Base-by-base conservation (phyloP, 2,329 filamentous ascomycete species). In the Huntiella moniliformis region DNA sequence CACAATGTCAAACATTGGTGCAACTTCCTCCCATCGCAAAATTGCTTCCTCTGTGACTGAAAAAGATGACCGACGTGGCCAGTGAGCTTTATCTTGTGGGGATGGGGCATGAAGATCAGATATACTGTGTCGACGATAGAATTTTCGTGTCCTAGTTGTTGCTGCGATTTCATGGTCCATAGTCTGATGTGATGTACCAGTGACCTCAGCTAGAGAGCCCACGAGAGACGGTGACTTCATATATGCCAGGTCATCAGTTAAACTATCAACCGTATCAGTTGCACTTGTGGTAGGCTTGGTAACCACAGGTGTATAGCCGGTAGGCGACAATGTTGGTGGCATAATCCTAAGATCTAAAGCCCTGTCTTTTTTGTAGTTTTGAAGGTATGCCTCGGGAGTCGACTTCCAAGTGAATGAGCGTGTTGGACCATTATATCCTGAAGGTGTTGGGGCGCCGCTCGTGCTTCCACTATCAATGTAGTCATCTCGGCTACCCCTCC, bases 21-120 rank as follows among this genome's bases (percentile, higher is more conserved):
- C 58, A 18, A 79, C 59, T 41, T 73, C 68, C 4, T 71, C 64
- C 80, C 81, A 86, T 12, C 63, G 66, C 1, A 86, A 62, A 5
- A 87, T 63, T n/a, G 77, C 80, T 50, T 85, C 79, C 60, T 83
- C 80, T 1, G 79, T 82, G 38, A 79, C 70, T 48, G 78, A 77
- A 57, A 87, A 87, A 3, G 81, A 86, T 51, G 87, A 67, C 38
- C 80, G 73, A 1, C 81, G 74, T 1, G 80, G 74, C 72, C 78
- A 83, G 48, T 72, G 73, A 22, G 67, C 67, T 51, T 82, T 76
- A 50, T 74, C 68, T 1, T 64, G 59, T 5, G 50, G 51, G 1
- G 48, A 60, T 44, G 53, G 58, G 28, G 35, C 44, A 17, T 31
- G 38, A 15, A 41, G 44, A 2, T 58, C 56, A 4, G 66, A 62